Base-by-base conservation (phyloP, 257 asterid species). In the Mentha longifolia region DNA sequence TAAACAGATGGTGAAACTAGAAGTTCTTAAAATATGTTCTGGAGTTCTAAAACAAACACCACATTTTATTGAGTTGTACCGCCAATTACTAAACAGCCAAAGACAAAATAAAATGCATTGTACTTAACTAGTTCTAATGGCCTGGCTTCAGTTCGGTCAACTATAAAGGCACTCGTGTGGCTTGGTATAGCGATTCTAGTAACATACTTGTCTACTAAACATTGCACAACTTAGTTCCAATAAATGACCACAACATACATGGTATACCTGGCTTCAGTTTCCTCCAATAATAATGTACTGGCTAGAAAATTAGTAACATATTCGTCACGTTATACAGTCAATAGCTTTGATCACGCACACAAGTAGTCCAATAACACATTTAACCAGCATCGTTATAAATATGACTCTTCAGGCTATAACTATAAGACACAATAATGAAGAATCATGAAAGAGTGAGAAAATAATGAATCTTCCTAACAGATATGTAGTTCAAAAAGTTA, bases 401-500 rank as follows among this genome's bases (percentile, higher is more conserved):
- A 45, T 46, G 75, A 68, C 47, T 35, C 64, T 39, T 46, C 46
- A 60, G 49, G 25, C 67, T 49, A 49, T n/a, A n/a, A n/a, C n/a
- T n/a, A n/a, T 19, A 16, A 61, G 37, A 58, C 65, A 51, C 25
- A 41, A 57, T 50, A 68, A 63, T 42, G 39, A 16, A 66, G 35
- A 79, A 61, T 14, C 7, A 5, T 16, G 17, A 43, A 74, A 55
- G 30, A 47, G 14, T 30, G 30, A 71, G 52, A 67, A 35, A 52
- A 50, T 73, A 51, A 67, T 16, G 13, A 60, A 61, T 25, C 60
- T 61, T 41, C 62, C 49, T 3, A 43, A 49, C 63, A 15, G 11
- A 59, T 43, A 71, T 15, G 60, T 30, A 75, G 25, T 20, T 41
- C 42, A 67, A 30, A 82, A 69, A 12, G 43, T 76, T 46, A 93